A percentile compares a stretch with the other conserved stretches of the same genome.
These are phyloP conservation scores for Piromyces finnis DNA, from an alignment of 192 early-diverging fungal genomes.

Conservation along the genomic window DNA sequence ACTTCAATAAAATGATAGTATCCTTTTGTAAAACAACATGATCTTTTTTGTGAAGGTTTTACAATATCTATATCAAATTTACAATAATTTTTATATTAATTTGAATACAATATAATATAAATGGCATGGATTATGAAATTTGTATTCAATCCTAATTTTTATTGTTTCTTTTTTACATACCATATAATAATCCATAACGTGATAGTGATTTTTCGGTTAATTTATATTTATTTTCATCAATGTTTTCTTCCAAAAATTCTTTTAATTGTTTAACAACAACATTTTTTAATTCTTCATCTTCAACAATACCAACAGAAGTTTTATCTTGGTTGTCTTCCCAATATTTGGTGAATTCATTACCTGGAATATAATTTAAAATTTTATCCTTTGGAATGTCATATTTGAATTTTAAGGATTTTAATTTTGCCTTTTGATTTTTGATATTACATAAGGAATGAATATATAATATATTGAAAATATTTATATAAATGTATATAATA, in stretches of 20 bases:
- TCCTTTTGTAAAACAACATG: conserved; percentile 72
- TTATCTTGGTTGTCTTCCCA: neutral
- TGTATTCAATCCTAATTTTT: too few relatives aligned
- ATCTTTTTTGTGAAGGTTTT: conserved; percentile 29
- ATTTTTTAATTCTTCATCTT: neutral
- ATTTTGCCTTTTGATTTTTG: neutral
- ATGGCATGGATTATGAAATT: too few relatives aligned
- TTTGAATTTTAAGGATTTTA: conserved; percentile 1
- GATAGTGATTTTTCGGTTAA: conserved; percentile 14
- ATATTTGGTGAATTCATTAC: neutral
- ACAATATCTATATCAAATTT: conserved; percentile 56
- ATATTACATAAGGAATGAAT: too few relatives aligned
- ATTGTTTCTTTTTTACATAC: too few relatives aligned
- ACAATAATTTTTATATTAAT: too few relatives aligned
- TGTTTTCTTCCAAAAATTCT: conserved; percentile 4
- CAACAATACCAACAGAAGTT: neutral
- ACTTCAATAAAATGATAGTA: conserved; percentile 35
- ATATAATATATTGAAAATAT: too few relatives aligned
- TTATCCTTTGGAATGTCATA: neutral
- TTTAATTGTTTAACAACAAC: neutral
- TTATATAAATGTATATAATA: too few relatives aligned
- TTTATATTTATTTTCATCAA: conserved; percentile 15
- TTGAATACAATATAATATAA: too few relatives aligned
- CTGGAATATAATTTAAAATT: neutral
- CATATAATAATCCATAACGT: neutral